Conservation (phyloP, 495 filamentous ascomycete species). For the Beverwykella pulmonaria region DNA sequence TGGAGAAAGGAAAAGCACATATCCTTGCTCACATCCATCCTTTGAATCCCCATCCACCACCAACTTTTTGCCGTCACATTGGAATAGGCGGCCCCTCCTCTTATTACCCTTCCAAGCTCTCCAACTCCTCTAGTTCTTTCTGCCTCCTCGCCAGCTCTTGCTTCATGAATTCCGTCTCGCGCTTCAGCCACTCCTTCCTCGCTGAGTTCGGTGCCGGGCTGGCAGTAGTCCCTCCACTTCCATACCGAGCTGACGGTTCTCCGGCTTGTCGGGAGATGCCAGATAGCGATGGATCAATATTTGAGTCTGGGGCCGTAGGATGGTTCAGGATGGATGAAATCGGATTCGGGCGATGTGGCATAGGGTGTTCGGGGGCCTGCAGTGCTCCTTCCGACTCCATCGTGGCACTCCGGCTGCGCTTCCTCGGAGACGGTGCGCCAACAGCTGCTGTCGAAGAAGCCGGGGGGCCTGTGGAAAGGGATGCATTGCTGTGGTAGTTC, state of each 20-base stretch:
- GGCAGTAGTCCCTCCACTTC: constrained; percentile 37
- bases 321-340: constrained; percentile 36
- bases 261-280: constrained; percentile 3
- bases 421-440: constrained; percentile 56
- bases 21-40: background rate
- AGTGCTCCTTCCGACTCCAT: constrained; percentile 39
- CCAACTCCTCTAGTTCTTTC: constrained; percentile 68
- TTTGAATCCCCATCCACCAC: too few relatives aligned
- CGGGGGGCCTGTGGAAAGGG: constrained; percentile 42
- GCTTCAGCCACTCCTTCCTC: constrained; percentile 55
- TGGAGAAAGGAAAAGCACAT: background rate
- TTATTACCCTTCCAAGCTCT: background rate
- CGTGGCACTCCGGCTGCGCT: constrained; percentile 64
- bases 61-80: too few relatives aligned
- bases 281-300: constrained; percentile 34
- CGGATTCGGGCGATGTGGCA: constrained; percentile 29
- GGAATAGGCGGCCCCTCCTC: too few relatives aligned
- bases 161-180: constrained; percentile 77
- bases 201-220: constrained; percentile 27
- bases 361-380: constrained; percentile 49
- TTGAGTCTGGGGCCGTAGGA: constrained; percentile 11
- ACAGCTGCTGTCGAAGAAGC: constrained; percentile 44
- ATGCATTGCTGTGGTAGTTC: constrained; percentile 33
- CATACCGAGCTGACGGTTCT: background rate
- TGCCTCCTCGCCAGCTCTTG: constrained; percentile 75